A percentile compares a stretch with the other conserved stretches of the same genome.
phyloP scores from a whole-genome alignment of 352 stramenopile genomes.

The Phytophthora megakarya region DNA sequence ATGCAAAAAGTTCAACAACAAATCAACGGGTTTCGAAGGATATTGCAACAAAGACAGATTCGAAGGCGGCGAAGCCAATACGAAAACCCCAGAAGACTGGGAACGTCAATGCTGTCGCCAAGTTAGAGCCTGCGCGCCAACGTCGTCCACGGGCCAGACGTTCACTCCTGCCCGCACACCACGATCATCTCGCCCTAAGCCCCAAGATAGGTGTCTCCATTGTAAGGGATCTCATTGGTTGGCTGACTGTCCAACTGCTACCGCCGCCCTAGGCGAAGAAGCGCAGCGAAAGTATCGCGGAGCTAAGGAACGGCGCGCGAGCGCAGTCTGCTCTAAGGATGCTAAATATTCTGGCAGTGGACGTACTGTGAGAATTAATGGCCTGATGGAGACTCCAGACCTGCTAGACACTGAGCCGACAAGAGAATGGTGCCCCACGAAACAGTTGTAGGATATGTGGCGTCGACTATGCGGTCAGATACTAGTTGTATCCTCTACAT shows the following conservation, averaged over 20 bases:
- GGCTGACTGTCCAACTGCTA: neutral
- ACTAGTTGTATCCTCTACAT: neutral
- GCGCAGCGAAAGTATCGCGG: neutral
- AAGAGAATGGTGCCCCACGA: conserved; percentile 1
- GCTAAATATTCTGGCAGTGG: neutral
- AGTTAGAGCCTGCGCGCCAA: too few species aligned
- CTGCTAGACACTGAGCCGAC: conserved; percentile 1
- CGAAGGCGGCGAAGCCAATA: neutral
- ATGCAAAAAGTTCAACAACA: too few species aligned
- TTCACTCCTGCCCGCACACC: too few species aligned
- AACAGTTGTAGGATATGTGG: too few species aligned
- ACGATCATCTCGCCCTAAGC: neutral
- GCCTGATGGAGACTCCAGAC: neutral
- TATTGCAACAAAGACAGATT: neutral
- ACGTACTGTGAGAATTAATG: conserved; percentile 14
- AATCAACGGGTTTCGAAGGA: conserved; percentile 5
- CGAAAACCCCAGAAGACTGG: neutral
- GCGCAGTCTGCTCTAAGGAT: too few species aligned
- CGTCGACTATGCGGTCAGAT: too few species aligned
- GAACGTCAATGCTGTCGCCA: too few species aligned
- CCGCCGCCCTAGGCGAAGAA: neutral
- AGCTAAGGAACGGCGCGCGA: conserved; percentile 2
- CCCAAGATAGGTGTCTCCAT: neutral
- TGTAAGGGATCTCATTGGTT: conserved; percentile 4
- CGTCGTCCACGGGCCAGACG: too few species aligned